Conservation (phyloP, 192 early-diverging fungal genomes). For the Pilobolus umbonatus region DNA sequence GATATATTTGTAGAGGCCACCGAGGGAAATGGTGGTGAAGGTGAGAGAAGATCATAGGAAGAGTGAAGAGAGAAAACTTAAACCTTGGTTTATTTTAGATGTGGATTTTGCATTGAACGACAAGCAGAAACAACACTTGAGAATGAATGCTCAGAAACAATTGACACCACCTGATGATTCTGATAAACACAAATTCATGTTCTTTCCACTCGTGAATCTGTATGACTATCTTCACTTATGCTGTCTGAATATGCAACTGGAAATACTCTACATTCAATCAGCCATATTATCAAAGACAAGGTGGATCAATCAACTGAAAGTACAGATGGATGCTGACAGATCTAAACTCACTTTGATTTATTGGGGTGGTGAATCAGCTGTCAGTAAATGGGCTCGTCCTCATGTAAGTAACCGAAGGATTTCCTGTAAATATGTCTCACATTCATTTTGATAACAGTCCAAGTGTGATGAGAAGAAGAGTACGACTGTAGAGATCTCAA, state of each 20-base stretch:
- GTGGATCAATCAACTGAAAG: constrained; percentile 43
- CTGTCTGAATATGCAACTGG: constrained; percentile 61
- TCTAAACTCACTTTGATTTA: constrained; percentile 36
- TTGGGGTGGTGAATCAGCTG: constrained; percentile 32
- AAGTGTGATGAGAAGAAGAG: constrained; percentile 5
- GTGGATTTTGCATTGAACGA: constrained; percentile 53
- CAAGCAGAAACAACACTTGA: constrained; percentile 43
- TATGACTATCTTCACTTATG: constrained; percentile 73
- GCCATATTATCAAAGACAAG: constrained; percentile 32
- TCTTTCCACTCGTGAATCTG: constrained; percentile 62
- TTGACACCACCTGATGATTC: constrained; percentile 27
- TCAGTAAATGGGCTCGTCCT: constrained; percentile 22
- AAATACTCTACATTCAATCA: constrained; percentile 64
- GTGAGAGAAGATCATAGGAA: neutral
- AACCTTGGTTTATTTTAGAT: constrained; percentile 8
- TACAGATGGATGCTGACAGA: constrained; percentile 35
- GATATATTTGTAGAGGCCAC: constrained; percentile 59
- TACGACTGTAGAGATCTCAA: constrained; percentile 17
- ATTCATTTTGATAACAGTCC: neutral
- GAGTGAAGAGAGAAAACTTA: neutral
- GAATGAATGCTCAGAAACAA: constrained; percentile 42
- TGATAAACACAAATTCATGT: constrained; percentile 14
- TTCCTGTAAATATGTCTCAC: neutral
- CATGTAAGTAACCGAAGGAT: neutral
- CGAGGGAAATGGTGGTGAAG: constrained; percentile 26